Evolutionary conservation across 2,329 filamentous ascomycete species (phyloP), one percentile per base, ranked within the genome.

Genomic region (Fusarium nanum): DNA sequence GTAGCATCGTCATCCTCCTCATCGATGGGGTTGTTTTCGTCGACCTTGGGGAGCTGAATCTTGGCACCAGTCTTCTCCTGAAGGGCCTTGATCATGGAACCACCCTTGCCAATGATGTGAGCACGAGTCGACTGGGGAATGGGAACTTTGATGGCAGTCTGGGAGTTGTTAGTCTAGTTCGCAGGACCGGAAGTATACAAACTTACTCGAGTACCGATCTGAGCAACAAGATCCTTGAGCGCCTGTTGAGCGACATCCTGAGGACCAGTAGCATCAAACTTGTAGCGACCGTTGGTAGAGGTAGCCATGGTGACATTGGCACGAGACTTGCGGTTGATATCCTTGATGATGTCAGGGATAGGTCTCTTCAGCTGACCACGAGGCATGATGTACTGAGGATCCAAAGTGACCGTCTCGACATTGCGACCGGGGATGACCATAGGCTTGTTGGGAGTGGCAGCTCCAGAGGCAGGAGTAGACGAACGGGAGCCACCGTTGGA

Each of bases 21-120:
- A 23, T 84, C 80, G 28, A 85, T 76, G 5, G 80, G 78, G 34
- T 84, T 83, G 56, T 81, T 83, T 25, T 92, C 91, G 44, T 97
- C 93, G 23, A 87, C 86, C 81, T 92, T 94, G 65, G 95, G 94
- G 64, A 99, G 89, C 78, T 97, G 93, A 76, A 99, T 94, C 71
- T 90, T 90, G 56, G 96, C 95, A 67, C 95, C 94, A 5, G 94
- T 96, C 80, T 92, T 91, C 80, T 95, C 93, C 81, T 95, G 93
- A 56, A 99, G 90, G 48, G 91, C 88, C 82, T 97, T 95, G 79
- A 99, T 97, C 67, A 92, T 95, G 27, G 93, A 88, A 62, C 97
- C 97, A 77, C 92, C 91, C 77, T 93, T 94, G 74, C 96, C 97
- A 78, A 99, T 98, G 80, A 99, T 94, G 80, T 95, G 92, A 56